These are phyloP conservation scores for Penicillium cosmopolitanum DNA, from an alignment of 495 filamentous ascomycete species.

Conservation along the genomic window DNA sequence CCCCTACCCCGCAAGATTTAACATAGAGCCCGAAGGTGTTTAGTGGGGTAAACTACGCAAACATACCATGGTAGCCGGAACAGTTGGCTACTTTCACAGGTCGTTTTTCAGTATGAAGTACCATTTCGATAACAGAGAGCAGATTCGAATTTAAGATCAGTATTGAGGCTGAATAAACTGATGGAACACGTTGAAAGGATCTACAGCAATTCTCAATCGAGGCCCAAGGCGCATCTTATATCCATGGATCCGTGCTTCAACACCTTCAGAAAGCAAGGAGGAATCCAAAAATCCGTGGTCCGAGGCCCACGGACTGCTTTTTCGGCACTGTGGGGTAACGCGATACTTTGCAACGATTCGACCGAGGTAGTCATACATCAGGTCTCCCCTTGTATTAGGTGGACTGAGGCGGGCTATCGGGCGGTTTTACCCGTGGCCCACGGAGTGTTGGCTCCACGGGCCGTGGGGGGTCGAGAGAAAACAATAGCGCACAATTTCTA, in stretches of 20 bases:
- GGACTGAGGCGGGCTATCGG: background rate
- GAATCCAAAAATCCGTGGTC: background rate
- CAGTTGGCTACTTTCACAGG: slow-evolving; percentile 54
- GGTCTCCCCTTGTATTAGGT: too few species aligned
- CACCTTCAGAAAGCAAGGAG: background rate
- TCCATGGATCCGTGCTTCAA: too few species aligned
- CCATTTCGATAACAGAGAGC: slow-evolving; percentile 12
- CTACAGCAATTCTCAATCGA: too few species aligned
- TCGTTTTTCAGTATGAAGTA: slow-evolving; percentile 23
- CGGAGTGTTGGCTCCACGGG: background rate
- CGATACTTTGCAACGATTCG: background rate
- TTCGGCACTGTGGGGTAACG: background rate
- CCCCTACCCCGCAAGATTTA: slow-evolving; percentile 26
- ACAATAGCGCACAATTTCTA: background rate
- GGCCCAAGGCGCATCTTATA: too few species aligned
- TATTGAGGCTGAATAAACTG: too few species aligned
- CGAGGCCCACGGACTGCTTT: background rate
- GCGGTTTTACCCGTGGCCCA: background rate
- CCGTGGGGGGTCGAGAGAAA: background rate
- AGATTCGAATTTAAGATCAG: too few species aligned
- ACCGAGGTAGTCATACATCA: background rate
- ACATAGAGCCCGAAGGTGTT: too few species aligned
- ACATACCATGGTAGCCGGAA: slow-evolving; percentile 47
- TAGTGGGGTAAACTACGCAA: background rate
- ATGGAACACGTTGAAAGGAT: too few species aligned